These are phyloP conservation scores for Stromatinia cepivora DNA, from an alignment of 2,329 filamentous ascomycete genomes.

Conservation along the genomic window DNA sequence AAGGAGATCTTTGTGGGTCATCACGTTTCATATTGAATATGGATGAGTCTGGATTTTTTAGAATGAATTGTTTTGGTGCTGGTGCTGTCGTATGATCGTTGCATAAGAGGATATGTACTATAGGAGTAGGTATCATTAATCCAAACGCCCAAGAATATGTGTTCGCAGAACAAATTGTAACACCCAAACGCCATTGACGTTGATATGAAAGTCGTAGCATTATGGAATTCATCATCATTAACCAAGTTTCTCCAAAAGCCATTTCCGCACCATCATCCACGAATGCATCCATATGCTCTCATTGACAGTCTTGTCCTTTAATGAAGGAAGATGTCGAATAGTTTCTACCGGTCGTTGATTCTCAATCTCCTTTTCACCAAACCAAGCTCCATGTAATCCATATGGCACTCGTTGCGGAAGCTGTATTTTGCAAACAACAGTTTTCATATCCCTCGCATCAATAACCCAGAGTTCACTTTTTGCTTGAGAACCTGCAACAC, in stretches of 20 bases:
- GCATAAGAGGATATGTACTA: too few relatives aligned
- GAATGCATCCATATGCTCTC: slow-evolving; percentile 6
- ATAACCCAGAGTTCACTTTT: slow-evolving; percentile 68
- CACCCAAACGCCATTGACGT: not conserved
- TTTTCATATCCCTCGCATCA: slow-evolving; percentile 61
- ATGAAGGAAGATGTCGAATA: slow-evolving; percentile 29
- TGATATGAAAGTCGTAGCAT: not conserved
- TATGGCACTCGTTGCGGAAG: slow-evolving; percentile 70
- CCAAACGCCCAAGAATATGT: too few relatives aligned
- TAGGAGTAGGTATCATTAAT: too few relatives aligned
- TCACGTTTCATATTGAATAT: not conserved
- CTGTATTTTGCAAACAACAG: slow-evolving; percentile 57
- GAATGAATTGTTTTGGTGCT: not conserved
- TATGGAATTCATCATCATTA: not conserved
- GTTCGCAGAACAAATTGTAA: too few relatives aligned
- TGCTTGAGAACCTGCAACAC: slow-evolving; percentile 43
- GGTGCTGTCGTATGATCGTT: not conserved
- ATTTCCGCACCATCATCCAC: not conserved
- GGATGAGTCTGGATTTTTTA: not conserved
- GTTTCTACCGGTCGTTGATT: slow-evolving; percentile 44
- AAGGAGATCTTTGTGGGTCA: not conserved
- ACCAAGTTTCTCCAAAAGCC: slow-evolving; percentile 5
- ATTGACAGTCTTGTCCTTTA: not conserved
- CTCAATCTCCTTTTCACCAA: slow-evolving; percentile 53
- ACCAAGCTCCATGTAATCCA: slow-evolving; percentile 66